Evolutionary conservation across 345 rosid genomes (phyloP), one percentile per base, ranked within the genome.

Genomic region (Eucalyptus rudis): DNA sequence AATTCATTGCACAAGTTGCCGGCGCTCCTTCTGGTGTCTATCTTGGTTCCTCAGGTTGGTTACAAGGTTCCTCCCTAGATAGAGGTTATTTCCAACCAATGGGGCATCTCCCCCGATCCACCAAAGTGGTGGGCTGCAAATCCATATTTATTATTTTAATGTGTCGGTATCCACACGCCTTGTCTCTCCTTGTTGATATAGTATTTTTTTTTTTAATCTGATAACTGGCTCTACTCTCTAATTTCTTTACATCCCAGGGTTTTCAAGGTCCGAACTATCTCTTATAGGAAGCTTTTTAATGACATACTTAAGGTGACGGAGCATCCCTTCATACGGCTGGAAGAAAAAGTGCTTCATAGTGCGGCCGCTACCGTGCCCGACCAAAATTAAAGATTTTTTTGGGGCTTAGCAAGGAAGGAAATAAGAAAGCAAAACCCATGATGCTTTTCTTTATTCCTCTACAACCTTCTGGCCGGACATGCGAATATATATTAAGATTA

Each of bases 121-220:
- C 29, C 12, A 56, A 22, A 1, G 13, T 56, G 12, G 29, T 56
- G 29, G 62, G 62, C 29, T 4, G 29, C 6, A 56, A 56, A 24
- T 22, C 1, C 6, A 5, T 24, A 5, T 56, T 22, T 22, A 22
- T 56, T 24, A 24, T 56, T 56, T 56, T 56, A 24, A 56, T 22
- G 3, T 24, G 1, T 22, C 0, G 1, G 3, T 56, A 0, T 24
- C 12, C 6, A 22, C 62, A 56, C 1, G 0, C 1, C 62, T 13
- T 2, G 0, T 56, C 29, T 13, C 11, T 2, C 12, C 59, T 22
- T 0, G 1, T 56, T 56, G 27, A 22, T 56, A 56, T 1, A 4
- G 3, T 9, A 56, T 56, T 22, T 56, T 56, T 51, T n/a, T n/a
- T 56, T 9, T 4, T 2, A 8, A 56, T 0, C 62, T 6, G 0